Conservation (phyloP, 2,329 filamentous ascomycete species). For the Cylindrodendrum hubeiense region DNA sequence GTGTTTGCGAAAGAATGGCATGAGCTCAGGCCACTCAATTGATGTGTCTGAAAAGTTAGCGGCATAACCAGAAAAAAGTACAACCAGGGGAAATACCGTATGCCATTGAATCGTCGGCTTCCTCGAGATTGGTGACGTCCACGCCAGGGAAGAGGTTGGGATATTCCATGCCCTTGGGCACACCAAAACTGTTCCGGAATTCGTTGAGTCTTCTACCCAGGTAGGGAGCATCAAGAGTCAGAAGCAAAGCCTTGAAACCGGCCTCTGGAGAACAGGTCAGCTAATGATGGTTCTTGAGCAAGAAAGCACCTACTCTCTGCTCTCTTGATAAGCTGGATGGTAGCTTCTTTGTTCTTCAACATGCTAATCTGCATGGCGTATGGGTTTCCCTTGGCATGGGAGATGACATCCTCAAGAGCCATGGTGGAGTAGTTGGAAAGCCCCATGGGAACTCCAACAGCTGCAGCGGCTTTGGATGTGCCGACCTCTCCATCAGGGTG, state of each 20-base stretch:
- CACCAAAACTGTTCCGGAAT: slow-evolving; percentile 12
- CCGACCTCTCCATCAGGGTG: slow-evolving; percentile 23
- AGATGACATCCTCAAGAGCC: slow-evolving; percentile 29
- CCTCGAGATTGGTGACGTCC: slow-evolving; percentile 21
- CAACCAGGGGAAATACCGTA: slow-evolving; percentile 1
- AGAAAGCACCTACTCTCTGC: slow-evolving; percentile 16
- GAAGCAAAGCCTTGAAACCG: slow-evolving; percentile 21
- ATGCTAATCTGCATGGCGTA: slow-evolving; percentile 25
- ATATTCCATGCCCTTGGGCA: slow-evolving; percentile 24
- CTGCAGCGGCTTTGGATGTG: slow-evolving; percentile 13
- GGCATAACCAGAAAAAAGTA: not conserved
- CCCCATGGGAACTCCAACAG: not conserved
- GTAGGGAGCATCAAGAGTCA: slow-evolving; percentile 18
- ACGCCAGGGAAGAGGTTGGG: slow-evolving; percentile 22
- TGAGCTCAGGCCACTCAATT: slow-evolving; percentile 18
- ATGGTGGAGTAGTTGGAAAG: slow-evolving; percentile 17
- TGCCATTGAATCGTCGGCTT: slow-evolving; percentile 22
- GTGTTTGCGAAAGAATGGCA: slow-evolving; percentile 18
- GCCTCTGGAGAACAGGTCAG: slow-evolving; percentile 1
- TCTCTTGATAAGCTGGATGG: slow-evolving; percentile 16
- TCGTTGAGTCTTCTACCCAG: slow-evolving; percentile 22
- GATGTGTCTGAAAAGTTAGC: not conserved
- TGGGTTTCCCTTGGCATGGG: slow-evolving; percentile 12
- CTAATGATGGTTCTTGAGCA: not conserved
- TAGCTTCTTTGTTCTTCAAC: slow-evolving; percentile 19